Conservation (phyloP, 345 rosid genomes). For the Linum lewisii region DNA sequence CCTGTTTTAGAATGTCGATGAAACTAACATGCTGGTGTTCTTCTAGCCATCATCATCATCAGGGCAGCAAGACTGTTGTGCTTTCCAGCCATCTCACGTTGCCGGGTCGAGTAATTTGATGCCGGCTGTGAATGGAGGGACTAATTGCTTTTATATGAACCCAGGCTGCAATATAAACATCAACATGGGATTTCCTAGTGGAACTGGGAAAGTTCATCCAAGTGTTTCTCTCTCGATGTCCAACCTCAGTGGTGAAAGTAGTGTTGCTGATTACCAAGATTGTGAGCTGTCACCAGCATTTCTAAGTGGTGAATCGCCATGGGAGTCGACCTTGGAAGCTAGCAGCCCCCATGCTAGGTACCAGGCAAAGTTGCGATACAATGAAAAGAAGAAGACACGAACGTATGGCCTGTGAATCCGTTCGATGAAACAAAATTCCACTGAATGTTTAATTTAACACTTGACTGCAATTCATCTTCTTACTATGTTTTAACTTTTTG, state of each 20-base stretch:
- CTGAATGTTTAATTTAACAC: neutral
- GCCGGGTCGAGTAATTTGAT: slow-evolving; percentile 20
- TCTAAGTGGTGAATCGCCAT: slow-evolving; percentile 50
- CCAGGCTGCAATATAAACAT: slow-evolving; percentile 32
- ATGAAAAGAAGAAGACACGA: slow-evolving; percentile 66
- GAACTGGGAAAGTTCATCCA: slow-evolving; percentile 41
- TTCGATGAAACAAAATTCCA: neutral
- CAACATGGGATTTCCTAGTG: slow-evolving; percentile 33
- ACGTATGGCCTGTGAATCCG: slow-evolving; percentile 25
- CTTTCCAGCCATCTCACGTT: slow-evolving; percentile 29
- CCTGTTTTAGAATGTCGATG: neutral
- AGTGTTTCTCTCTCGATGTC: slow-evolving; percentile 50
- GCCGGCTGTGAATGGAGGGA: slow-evolving; percentile 17
- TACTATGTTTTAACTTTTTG: neutral
- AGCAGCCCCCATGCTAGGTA: slow-evolving; percentile 60
- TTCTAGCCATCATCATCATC: slow-evolving; percentile 49
- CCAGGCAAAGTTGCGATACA: slow-evolving; percentile 74
- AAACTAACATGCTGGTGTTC: slow-evolving; percentile 9
- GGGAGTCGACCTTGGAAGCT: slow-evolving; percentile 63
- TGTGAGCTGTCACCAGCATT: slow-evolving; percentile 47
- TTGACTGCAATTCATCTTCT: neutral
- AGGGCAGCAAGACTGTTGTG: slow-evolving; percentile 31
- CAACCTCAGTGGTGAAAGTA: slow-evolving; percentile 53
- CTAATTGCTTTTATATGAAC: slow-evolving; percentile 31
- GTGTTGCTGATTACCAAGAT: slow-evolving; percentile 53